A percentile compares a stretch with the other conserved stretches of the same genome.
These are phyloP conservation scores for Clavaria fumosa DNA, from an alignment of 768 basidiomycete species.

Conservation along the genomic window DNA sequence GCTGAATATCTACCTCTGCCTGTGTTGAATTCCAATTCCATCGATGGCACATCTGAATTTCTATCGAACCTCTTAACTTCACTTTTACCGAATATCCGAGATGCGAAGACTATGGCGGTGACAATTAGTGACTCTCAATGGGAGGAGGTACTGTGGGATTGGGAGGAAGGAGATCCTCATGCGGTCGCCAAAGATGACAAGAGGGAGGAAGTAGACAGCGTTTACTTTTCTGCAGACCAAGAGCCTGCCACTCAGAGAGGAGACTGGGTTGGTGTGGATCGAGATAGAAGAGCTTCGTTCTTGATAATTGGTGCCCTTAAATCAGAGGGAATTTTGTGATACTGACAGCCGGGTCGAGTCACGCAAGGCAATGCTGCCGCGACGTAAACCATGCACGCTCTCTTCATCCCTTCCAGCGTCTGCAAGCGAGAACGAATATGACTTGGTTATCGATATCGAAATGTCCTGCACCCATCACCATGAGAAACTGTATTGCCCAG, in stretches of 20 bases:
- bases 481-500: no score
- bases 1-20: slow-evolving; percentile 75
- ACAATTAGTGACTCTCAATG: slow-evolving; percentile 65
- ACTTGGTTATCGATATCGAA: no score
- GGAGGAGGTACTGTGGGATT: slow-evolving; percentile 69
- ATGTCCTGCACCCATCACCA: no score
- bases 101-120: slow-evolving; percentile 63
- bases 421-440: no score
- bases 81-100: slow-evolving; percentile 55
- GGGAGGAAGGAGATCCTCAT: slow-evolving; percentile 41
- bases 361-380: no score
- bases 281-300: slow-evolving; percentile 67
- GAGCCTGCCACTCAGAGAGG: slow-evolving; percentile 34
- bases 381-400: no score
- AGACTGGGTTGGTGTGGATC: slow-evolving; percentile 67
- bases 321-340: slow-evolving; percentile 46
- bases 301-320: slow-evolving; percentile 63
- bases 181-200: slow-evolving; percentile 13
- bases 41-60: slow-evolving; percentile 57
- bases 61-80: slow-evolving; percentile 63
- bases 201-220: slow-evolving; percentile 27
- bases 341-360: background rate
- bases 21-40: slow-evolving; percentile 42
- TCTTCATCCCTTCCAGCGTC: no score
- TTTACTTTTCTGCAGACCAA: slow-evolving; percentile 49